A percentile compares a stretch with the other conserved stretches of the same genome.
These are phyloP conservation scores for Carpinus fangiana DNA, from an alignment of 306 rosid species.

Conservation along the genomic window DNA sequence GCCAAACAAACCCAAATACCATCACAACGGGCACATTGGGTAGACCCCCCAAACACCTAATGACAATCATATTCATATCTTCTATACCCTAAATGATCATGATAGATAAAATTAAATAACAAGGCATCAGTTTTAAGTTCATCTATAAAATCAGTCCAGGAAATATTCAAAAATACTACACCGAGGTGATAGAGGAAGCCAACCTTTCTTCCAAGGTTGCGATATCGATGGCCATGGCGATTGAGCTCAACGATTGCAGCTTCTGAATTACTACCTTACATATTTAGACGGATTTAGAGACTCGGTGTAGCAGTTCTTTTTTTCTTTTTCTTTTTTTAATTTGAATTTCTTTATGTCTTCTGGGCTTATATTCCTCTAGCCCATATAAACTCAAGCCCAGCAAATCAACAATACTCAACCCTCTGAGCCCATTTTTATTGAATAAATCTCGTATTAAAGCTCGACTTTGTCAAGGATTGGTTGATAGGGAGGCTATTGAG, in stretches of 20 bases:
- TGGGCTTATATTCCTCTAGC: not conserved
- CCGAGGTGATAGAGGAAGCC: not conserved
- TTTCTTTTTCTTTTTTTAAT: too few species aligned
- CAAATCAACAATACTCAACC: not conserved
- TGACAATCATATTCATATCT: not conserved
- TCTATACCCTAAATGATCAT: not conserved
- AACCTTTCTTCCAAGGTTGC: conserved; percentile 54
- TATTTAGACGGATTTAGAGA: not conserved
- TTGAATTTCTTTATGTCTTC: not conserved
- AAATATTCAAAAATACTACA: not conserved
- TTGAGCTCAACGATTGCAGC: conserved; percentile 12
- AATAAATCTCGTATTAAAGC: not conserved
- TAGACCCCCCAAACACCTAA: not conserved
- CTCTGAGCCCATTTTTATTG: conserved; percentile 1
- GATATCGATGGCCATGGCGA: conserved; percentile 56
- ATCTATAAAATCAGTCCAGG: not conserved
- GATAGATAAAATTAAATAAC: not conserved
- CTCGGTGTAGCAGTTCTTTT: not conserved
- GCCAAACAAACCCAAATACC: not conserved
- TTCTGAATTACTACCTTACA: not conserved
- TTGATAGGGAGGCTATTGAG: too few species aligned
- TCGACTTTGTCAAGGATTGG: too few species aligned
- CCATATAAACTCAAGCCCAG: not conserved
- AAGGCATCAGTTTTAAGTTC: not conserved
- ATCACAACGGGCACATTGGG: not conserved